Evolutionary conservation across 352 stramenopile species (phyloP).

Genomic region (Hyaloperonospora brassicae): DNA sequence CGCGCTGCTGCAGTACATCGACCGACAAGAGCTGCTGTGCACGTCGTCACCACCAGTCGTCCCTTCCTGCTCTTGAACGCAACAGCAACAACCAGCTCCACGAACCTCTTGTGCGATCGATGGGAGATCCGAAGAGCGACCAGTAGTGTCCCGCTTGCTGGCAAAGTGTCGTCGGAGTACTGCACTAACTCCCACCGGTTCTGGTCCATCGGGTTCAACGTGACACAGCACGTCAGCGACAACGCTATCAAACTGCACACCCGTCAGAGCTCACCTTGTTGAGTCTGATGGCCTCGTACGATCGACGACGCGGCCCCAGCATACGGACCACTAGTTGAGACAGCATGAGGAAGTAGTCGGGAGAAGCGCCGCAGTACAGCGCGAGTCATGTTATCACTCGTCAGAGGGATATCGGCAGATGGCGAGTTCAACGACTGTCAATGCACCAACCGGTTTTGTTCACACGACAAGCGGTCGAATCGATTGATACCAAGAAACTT

Average conservation of each 20-base stretch:
- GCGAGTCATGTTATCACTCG: no score
- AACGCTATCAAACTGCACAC: not conserved
- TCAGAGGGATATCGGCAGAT: no score
- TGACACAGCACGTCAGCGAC: slow-evolving; percentile 9
- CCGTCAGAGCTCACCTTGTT: slow-evolving; percentile 21
- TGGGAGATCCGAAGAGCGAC: slow-evolving; percentile 7
- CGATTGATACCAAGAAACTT: not conserved
- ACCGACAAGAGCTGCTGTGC: slow-evolving; percentile 44
- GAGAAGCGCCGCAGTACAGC: slow-evolving; percentile 16
- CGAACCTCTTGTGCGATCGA: slow-evolving; percentile 27
- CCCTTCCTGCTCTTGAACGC: not conserved
- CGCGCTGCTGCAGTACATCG: slow-evolving; percentile 46
- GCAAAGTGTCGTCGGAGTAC: slow-evolving; percentile 17
- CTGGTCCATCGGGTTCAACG: slow-evolving; percentile 5
- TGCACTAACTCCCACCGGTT: not conserved
- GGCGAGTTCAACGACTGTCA: no score
- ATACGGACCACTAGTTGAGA: slow-evolving; percentile 7
- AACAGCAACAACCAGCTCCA: not conserved
- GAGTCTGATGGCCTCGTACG: slow-evolving; percentile 14
- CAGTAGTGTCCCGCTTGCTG: slow-evolving; percentile 8
- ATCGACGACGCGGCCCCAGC: slow-evolving; percentile 8
- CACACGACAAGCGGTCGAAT: no score
- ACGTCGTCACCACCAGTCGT: slow-evolving; percentile 2
- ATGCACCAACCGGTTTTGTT: no score
- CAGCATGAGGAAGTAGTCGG: slow-evolving; percentile 18